Percentiles rank a stretch among this genome's conserved stretches.
Evolutionary conservation across 2,329 filamentous ascomycete species (phyloP).

Genomic region (Madurella fahalii): DNA sequence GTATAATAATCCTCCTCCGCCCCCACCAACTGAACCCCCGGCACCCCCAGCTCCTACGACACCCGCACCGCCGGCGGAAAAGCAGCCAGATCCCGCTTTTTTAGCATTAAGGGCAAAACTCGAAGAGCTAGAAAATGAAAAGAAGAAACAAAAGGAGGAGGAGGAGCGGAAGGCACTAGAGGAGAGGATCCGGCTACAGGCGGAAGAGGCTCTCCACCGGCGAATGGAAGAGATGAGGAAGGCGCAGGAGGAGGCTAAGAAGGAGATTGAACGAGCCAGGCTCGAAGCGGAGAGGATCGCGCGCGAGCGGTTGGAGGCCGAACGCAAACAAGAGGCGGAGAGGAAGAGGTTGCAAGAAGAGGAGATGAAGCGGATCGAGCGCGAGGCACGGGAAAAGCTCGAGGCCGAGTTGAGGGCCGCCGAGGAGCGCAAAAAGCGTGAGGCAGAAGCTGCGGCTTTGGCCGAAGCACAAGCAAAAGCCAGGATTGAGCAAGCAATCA

Average conservation of each 20-base stretch:
- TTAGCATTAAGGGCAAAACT: constrained; percentile 59
- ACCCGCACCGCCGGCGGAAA: constrained; percentile 34
- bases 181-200: constrained; percentile 35
- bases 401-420: constrained; percentile 37
- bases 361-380: constrained; percentile 32
- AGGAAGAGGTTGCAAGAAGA: constrained; percentile 34
- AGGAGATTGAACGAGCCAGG: constrained; percentile 37
- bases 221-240: constrained; percentile 19
- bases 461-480: constrained; percentile 36
- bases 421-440: constrained; percentile 38
- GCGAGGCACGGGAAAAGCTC: constrained; percentile 38
- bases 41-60: constrained; percentile 34
- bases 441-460: constrained; percentile 29
- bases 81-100: constrained; percentile 52
- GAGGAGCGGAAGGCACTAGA: constrained; percentile 42
- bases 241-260: constrained; percentile 33
- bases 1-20: constrained; percentile 36
- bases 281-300: constrained; percentile 30
- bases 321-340: constrained; percentile 38
- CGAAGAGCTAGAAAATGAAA: constrained; percentile 44
- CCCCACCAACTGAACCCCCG: constrained; percentile 41
- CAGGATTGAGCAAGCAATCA: constrained; percentile 42
- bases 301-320: constrained; percentile 43
- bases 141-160: constrained; percentile 43
- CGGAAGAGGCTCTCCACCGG: constrained; percentile 21